Conservation (phyloP, 768 basidiomycete species). For the Auriscalpium vulgare region DNA sequence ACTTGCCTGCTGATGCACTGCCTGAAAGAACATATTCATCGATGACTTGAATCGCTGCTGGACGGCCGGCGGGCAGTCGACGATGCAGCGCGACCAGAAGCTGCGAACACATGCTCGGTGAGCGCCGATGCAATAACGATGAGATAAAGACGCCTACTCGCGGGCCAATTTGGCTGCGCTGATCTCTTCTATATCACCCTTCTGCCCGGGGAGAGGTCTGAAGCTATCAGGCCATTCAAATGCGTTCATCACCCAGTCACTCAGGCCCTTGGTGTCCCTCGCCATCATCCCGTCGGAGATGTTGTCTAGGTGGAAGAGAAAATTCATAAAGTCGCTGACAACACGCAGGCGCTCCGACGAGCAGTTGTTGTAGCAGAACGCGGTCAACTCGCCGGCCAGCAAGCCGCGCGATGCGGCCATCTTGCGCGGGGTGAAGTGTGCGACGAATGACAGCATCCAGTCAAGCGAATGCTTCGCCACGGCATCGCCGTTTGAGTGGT, state of each 20-base stretch:
- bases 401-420: constrained; percentile 59
- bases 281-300: constrained; percentile 76
- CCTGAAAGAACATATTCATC: constrained; percentile 75
- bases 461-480: constrained; percentile 55
- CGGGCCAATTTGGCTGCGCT: constrained; percentile 64
- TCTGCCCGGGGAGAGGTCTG: constrained; percentile 22
- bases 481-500: constrained; percentile 52
- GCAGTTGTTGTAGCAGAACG: constrained; percentile 58
- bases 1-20: constrained; percentile 62
- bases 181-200: constrained; percentile 22
- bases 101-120: constrained; percentile 30
- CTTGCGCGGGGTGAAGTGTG: constrained; percentile 45
- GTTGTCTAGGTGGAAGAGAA: constrained; percentile 74
- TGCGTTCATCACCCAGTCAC: constrained; percentile 62
- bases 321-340: constrained; percentile 72
- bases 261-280: constrained; percentile 45
- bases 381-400: constrained; percentile 62
- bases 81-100: constrained; percentile 60
- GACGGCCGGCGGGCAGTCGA: constrained; percentile 52
- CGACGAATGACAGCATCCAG: constrained; percentile 58
- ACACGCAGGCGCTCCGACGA: constrained; percentile 56
- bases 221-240: constrained; percentile 61
- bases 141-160: constrained; percentile 42
- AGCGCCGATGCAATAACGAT: not conserved
- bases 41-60: constrained; percentile 74